phyloP scores from a whole-genome alignment of 805 yeast genomes.

The Candida mattraensis region DNA sequence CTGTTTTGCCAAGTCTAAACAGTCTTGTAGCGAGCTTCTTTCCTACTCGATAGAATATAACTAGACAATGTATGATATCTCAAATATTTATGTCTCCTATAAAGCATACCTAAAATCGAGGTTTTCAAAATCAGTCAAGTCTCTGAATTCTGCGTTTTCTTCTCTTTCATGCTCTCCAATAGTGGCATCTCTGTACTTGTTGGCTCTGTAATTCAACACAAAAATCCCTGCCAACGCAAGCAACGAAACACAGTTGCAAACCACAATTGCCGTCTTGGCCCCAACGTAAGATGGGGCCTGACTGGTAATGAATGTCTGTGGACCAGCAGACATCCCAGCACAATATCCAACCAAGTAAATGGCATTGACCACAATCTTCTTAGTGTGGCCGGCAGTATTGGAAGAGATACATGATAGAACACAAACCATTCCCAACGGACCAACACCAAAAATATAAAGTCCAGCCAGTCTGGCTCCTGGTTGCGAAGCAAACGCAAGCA shows the following conservation, averaged over 20 bases:
- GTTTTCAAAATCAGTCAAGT: constrained; percentile 45
- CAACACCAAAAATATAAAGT: constrained; percentile 26
- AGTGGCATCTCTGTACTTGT: constrained; percentile 12
- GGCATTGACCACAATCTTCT: constrained; percentile 46
- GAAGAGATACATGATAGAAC: constrained; percentile 23
- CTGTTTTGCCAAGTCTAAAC: constrained; percentile 13
- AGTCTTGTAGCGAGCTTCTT: constrained; percentile 8
- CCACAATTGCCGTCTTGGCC: constrained; percentile 54
- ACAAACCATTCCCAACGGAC: constrained; percentile 29
- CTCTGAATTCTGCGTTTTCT: constrained; percentile 42
- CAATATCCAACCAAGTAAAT: constrained; percentile 60
- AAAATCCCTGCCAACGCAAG: constrained; percentile 22
- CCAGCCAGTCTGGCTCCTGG: constrained; percentile 27
- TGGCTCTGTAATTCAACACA: constrained; percentile 18
- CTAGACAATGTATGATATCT: no score
- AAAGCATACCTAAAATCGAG: constrained; percentile 36
- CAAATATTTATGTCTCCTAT: no score
- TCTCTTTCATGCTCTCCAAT: constrained; percentile 13
- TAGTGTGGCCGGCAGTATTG: constrained; percentile 40
- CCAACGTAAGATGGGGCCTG: constrained; percentile 59
- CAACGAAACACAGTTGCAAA: constrained; percentile 33
- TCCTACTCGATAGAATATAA: constrained; percentile 15
- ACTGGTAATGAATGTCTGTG: constrained; percentile 58
- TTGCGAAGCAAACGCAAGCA: constrained; percentile 3
- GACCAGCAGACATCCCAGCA: constrained; percentile 66